A percentile compares a stretch with the other conserved stretches of the same genome.
Conservation (phyloP, 495 filamentous ascomycete species). For the Annulohypoxylon moriforme region DNA sequence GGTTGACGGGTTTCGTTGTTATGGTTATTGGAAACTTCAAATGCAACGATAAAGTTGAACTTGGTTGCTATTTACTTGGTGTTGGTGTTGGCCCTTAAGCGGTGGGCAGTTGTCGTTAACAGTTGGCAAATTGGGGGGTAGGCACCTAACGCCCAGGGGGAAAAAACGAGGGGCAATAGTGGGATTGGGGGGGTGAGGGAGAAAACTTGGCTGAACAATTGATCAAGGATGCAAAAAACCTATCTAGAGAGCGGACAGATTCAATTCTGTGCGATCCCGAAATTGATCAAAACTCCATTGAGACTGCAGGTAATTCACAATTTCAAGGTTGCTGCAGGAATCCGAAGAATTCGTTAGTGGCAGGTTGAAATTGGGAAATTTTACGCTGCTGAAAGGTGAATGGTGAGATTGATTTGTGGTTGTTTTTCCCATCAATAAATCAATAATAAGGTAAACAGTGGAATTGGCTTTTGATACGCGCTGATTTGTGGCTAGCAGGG, state of each 20-base stretch:
- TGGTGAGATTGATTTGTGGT: conserved; percentile 31
- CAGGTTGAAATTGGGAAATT: conserved; percentile 16
- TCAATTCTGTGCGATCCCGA: conserved; percentile 34
- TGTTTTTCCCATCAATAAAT: conserved; percentile 39
- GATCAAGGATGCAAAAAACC: background rate
- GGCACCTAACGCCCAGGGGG: conserved; percentile 12
- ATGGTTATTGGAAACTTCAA: conserved; percentile 4
- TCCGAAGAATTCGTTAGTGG: conserved; percentile 19
- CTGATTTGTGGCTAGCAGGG: conserved; percentile 25
- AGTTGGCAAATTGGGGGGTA: conserved; percentile 32
- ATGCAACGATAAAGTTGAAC: conserved; percentile 21
- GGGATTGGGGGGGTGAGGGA: conserved; percentile 16
- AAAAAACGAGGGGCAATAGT: conserved; percentile 42
- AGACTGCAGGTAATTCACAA: conserved; percentile 4
- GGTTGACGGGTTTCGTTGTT: conserved; percentile 1
- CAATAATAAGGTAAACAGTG: conserved; percentile 45
- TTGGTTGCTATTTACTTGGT: conserved; percentile 39
- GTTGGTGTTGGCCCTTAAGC: conserved; percentile 7
- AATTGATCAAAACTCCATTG: conserved; percentile 40
- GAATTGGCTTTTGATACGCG: conserved; percentile 29
- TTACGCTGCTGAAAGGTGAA: conserved; percentile 3
- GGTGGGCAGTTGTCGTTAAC: background rate
- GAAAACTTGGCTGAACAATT: conserved; percentile 11
- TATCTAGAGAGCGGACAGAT: conserved; percentile 40
- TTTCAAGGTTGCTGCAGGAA: conserved; percentile 9